Percentiles rank a stretch among this genome's conserved stretches.
Conservation (phyloP, 495 filamentous ascomycete species). For the Ascobolus immersus region DNA sequence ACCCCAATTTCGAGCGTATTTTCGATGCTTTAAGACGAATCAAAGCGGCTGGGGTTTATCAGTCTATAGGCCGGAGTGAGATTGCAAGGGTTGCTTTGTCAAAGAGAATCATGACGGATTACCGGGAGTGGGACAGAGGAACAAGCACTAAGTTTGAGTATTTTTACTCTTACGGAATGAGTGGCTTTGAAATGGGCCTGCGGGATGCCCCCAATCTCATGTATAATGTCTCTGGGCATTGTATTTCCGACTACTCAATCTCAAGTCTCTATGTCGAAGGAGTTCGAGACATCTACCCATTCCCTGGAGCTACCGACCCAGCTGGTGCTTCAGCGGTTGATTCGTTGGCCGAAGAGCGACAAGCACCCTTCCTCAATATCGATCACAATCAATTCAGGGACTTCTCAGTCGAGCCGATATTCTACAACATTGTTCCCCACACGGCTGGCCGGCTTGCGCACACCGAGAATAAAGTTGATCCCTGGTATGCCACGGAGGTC, state of each 20-base stretch:
- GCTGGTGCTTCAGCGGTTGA: too few relatives aligned
- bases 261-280: not conserved
- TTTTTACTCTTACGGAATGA: not conserved
- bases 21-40: not conserved
- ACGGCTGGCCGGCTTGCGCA: not conserved
- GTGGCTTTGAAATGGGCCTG: constrained; percentile 1
- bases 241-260: not conserved
- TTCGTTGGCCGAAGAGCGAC: not conserved
- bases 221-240: not conserved
- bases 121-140: not conserved
- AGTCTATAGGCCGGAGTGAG: not conserved
- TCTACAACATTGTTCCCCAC: constrained; percentile 4
- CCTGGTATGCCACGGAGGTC: constrained; percentile 5
- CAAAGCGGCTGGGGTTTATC: not conserved
- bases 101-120: not conserved
- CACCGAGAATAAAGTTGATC: not conserved
- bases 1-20: not conserved
- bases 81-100: not conserved
- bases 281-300: not conserved
- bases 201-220: not conserved
- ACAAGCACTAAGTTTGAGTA: not conserved
- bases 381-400: not conserved
- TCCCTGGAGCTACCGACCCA: not conserved
- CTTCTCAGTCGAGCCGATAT: too few relatives aligned
- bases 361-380: not conserved